These are phyloP conservation scores for Pseudozyma thailandica DNA, from an alignment of 1,284 basidiomycete genomes.

Conservation along the genomic window DNA sequence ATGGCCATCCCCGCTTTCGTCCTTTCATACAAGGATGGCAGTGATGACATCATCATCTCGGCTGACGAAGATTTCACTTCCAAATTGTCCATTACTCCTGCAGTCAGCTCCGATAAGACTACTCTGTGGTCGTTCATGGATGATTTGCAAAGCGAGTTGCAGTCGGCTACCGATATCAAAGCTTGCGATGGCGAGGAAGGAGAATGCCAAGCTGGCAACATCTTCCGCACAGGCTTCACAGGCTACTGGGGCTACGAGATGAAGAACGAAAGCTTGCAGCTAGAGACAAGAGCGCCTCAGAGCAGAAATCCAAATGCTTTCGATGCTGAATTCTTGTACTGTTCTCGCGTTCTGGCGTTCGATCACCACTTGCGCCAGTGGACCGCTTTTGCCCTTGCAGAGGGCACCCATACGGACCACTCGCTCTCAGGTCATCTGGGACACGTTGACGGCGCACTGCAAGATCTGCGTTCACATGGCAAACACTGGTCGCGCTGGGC, in stretches of 20 bases:
- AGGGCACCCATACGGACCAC: neutral
- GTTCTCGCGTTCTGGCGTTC: slow-evolving; percentile 69
- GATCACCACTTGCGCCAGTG: slow-evolving; percentile 68
- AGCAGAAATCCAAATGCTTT: slow-evolving; percentile 19
- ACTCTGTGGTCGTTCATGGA: slow-evolving; percentile 61
- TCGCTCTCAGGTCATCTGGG: slow-evolving; percentile 1
- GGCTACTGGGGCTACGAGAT: slow-evolving; percentile 73
- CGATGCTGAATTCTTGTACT: slow-evolving; percentile 69
- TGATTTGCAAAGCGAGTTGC: slow-evolving; percentile 48
- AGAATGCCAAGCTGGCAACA: slow-evolving; percentile 35
- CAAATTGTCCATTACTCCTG: neutral
- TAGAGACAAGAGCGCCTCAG: slow-evolving; percentile 19
- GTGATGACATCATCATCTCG: slow-evolving; percentile 13
- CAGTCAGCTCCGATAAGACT: neutral
- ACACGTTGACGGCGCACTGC: slow-evolving; percentile 11
- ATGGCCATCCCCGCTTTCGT: slow-evolving; percentile 60
- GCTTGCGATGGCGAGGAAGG: neutral
- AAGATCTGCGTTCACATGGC: slow-evolving; percentile 15
- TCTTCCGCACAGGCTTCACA: slow-evolving; percentile 71
- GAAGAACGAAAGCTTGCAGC: slow-evolving; percentile 70
- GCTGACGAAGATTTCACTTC: slow-evolving; percentile 5
- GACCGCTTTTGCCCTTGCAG: slow-evolving; percentile 67
- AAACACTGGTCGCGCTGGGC: slow-evolving; percentile 22
- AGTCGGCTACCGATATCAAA: slow-evolving; percentile 9
- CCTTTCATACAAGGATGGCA: slow-evolving; percentile 52